phyloP scores from a whole-genome alignment of 805 yeast genomes.

The Pichia heedii region DNA sequence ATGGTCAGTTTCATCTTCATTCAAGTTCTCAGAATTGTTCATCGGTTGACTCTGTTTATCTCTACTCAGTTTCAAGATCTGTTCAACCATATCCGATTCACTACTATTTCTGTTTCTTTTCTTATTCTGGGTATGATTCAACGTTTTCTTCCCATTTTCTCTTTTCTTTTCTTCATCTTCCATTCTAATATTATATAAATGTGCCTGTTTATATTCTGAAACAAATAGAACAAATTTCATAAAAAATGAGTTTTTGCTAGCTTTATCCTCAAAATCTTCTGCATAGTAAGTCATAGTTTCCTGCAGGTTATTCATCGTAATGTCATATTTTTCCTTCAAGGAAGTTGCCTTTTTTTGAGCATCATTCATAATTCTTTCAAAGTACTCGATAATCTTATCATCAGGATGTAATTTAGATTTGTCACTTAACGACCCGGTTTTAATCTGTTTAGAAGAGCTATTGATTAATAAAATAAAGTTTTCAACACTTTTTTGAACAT shows the following conservation, averaged over 20 bases:
- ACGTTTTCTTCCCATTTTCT: conserved; percentile 50
- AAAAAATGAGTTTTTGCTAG: conserved; percentile 52
- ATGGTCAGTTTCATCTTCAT: not conserved
- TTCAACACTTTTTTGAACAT: conserved; percentile 47
- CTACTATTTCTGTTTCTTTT: not conserved
- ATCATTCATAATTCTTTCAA: conserved; percentile 29
- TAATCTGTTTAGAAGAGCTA: conserved; percentile 44
- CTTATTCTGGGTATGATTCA: conserved; percentile 27
- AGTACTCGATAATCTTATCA: conserved; percentile 49
- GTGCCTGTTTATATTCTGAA: conserved; percentile 53
- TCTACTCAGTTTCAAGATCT: not conserved
- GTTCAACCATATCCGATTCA: conserved; percentile 15
- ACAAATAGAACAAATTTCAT: conserved; percentile 52
- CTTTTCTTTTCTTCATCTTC: conserved; percentile 63
- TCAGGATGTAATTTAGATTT: conserved; percentile 53
- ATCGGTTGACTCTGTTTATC: not conserved
- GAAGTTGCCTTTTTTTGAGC: conserved; percentile 37
- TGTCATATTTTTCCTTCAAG: conserved; percentile 40
- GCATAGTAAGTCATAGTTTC: conserved; percentile 63
- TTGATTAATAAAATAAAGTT: conserved; percentile 44
- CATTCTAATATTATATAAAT: conserved; percentile 51
- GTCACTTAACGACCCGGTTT: conserved; percentile 59
- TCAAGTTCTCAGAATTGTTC: not conserved
- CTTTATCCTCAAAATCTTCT: conserved; percentile 48
- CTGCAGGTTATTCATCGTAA: conserved; percentile 44